Evolutionary conservation across 371 early-diverging fungal species (phyloP).

Genomic region (Cokeromyces recurvatus): DNA sequence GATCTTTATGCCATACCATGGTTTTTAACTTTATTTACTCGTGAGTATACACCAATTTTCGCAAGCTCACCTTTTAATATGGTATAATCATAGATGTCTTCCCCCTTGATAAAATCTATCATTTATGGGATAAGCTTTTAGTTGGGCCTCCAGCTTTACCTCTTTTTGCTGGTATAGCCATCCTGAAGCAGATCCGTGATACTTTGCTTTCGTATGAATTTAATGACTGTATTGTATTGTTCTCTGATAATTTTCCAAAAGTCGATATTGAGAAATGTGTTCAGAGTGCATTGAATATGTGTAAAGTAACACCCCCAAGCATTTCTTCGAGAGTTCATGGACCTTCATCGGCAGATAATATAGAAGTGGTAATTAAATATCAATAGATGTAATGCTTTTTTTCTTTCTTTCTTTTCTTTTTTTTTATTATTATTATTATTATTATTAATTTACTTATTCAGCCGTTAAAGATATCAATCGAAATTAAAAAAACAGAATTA

Average conservation of each 20-base stretch:
- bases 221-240: slow-evolving; percentile 59
- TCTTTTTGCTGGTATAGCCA: slow-evolving; percentile 67
- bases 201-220: slow-evolving; percentile 56
- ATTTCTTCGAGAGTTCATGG: slow-evolving; percentile 24
- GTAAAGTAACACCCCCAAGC: slow-evolving; percentile 62
- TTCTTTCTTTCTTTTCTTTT: too few species aligned
- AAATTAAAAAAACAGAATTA: slow-evolving; percentile 50
- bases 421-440: too few species aligned
- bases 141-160: slow-evolving; percentile 64
- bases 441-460: too few species aligned
- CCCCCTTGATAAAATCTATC: slow-evolving; percentile 72
- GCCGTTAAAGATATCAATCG: slow-evolving; percentile 50
- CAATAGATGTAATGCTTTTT: too few species aligned
- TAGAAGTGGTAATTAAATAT: not conserved
- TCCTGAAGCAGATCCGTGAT: slow-evolving; percentile 62
- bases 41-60: too few species aligned
- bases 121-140: slow-evolving; percentile 74
- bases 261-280: slow-evolving; percentile 73
- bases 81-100: slow-evolving; percentile 57
- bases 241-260: slow-evolving; percentile 65
- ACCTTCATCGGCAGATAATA: not conserved
- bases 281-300: slow-evolving; percentile 61
- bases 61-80: not conserved
- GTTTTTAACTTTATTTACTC: slow-evolving; percentile 81
- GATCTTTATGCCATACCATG: slow-evolving; percentile 82